A percentile compares a stretch with the other conserved stretches of the same genome.
Conservation (phyloP, 2,329 filamentous ascomycete genomes). For the Meredithiella fracta region DNA sequence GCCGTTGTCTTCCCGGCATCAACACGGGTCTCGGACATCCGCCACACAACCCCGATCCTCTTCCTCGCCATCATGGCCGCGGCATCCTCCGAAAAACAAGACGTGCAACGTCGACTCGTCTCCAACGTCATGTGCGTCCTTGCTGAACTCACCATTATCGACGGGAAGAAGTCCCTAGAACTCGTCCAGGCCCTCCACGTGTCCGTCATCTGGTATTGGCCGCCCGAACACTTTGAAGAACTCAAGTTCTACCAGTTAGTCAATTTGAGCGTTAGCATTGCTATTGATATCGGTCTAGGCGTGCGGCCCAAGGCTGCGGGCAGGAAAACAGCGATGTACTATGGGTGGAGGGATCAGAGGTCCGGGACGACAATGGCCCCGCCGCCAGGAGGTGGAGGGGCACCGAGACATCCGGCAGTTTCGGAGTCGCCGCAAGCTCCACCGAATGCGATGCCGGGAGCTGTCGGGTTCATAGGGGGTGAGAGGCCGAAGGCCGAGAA, state of each 20-base stretch:
- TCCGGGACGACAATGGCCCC: not conserved
- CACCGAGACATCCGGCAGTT: not conserved
- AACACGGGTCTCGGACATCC: constrained; percentile 38
- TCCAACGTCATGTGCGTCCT: constrained; percentile 56
- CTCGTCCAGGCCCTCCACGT: constrained; percentile 65
- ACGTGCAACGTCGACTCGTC: constrained; percentile 44
- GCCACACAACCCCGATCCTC: constrained; percentile 43
- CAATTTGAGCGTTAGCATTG: constrained; percentile 67
- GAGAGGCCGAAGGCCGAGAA: constrained; percentile 16
- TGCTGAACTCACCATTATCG: constrained; percentile 56
- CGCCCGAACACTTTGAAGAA: constrained; percentile 68
- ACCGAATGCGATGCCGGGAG: not conserved
- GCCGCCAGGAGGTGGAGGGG: not conserved
- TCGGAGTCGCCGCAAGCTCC: not conserved
- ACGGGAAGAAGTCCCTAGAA: constrained; percentile 68
- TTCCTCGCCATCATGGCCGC: constrained; percentile 57
- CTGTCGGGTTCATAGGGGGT: constrained; percentile 15
- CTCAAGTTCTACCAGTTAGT: constrained; percentile 81
- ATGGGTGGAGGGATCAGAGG: not conserved
- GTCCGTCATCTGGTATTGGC: constrained; percentile 68
- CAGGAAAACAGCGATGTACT: not conserved
- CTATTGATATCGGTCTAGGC: constrained; percentile 66
- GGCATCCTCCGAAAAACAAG: constrained; percentile 39
- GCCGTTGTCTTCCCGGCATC: constrained; percentile 41
- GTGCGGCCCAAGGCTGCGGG: constrained; percentile 24